Evolutionary conservation across 805 yeast species (phyloP), one percentile per base, ranked within the genome.

Genomic region (Starmerella ratchasimensis): DNA sequence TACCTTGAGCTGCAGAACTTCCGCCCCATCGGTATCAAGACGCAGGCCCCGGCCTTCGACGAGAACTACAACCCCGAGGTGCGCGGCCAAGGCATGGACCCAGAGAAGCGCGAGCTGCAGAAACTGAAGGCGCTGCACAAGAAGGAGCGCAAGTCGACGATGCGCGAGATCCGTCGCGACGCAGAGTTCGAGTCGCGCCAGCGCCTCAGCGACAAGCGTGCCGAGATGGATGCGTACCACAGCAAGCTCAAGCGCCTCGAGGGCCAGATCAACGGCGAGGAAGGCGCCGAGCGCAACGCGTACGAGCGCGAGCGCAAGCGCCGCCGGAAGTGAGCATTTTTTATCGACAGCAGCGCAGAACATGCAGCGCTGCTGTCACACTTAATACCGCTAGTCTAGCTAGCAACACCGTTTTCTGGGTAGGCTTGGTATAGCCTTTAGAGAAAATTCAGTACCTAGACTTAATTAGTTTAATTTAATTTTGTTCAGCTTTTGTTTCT

Each of bases 11-110:
- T 90, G 45, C 99, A 90, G 61, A 62, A 71, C 6, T 96, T 86
- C 63, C 73, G 71, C 53, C 83, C 93, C 18, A 55, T 90, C 39
- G 80, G 94, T 3, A 80, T 90, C 53, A 76, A 84, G 28, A 71
- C 94, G 2, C 71, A 70, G 52, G 79, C 84, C 26, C 99, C 99
- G 47, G 76, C 80, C 60, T 90, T 79, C 57, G 96, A 88, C 61
- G 97, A 83, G 53, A 83, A 84, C 65, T 90, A 77, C 71, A 88
- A 86, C 62, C 94, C 95, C 39, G 95, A 83, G 55, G 81, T 76
- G 72, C 86, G 81, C 63, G 80, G 93, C 7, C 80, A 83, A 58
- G 95, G 88, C 57, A 71, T 79, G 36, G 80, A 86, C 56, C 68
- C 75, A 49, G 75, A 78, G 43, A 70, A 90, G 59, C 81, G 76